These are phyloP conservation scores for Clausena lansium DNA, from an alignment of 345 rosid genomes.

Conservation along the genomic window DNA sequence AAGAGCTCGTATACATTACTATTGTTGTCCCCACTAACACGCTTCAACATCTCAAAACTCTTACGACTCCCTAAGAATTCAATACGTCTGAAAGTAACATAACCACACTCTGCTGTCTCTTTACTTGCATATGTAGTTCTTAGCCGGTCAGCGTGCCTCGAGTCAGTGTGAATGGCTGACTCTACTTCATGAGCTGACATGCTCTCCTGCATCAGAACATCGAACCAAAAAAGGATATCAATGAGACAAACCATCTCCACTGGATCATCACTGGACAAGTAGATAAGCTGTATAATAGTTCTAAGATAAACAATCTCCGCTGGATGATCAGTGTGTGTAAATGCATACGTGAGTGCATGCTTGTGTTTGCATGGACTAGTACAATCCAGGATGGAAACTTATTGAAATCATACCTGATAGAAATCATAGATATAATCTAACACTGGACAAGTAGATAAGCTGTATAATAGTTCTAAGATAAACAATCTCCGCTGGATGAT, in stretches of 20 bases:
- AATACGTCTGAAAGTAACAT: slow-evolving; percentile 52
- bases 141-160: slow-evolving; percentile 79
- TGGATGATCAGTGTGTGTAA: not conserved
- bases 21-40: slow-evolving; percentile 71
- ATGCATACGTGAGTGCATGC: not conserved
- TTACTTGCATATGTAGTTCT: slow-evolving; percentile 57
- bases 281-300: not conserved
- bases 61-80: slow-evolving; percentile 78
- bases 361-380: not conserved
- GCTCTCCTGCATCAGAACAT: slow-evolving; percentile 50
- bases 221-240: not conserved
- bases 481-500: not conserved
- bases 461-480: not conserved
- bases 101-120: slow-evolving; percentile 48
- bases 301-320: not conserved
- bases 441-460: slow-evolving; percentile 24
- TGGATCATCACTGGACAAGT: not conserved
- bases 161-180: slow-evolving; percentile 81
- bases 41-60: slow-evolving; percentile 80
- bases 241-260: not conserved
- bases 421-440: slow-evolving; percentile 64
- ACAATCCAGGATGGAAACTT: not conserved
- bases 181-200: slow-evolving; percentile 65
- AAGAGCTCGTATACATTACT: slow-evolving; percentile 80
- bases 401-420: slow-evolving; percentile 66